A percentile compares a stretch with the other conserved stretches of the same genome.
These are phyloP conservation scores for Penicillium argentinense DNA, from an alignment of 495 filamentous ascomycete genomes.

Conservation along the genomic window DNA sequence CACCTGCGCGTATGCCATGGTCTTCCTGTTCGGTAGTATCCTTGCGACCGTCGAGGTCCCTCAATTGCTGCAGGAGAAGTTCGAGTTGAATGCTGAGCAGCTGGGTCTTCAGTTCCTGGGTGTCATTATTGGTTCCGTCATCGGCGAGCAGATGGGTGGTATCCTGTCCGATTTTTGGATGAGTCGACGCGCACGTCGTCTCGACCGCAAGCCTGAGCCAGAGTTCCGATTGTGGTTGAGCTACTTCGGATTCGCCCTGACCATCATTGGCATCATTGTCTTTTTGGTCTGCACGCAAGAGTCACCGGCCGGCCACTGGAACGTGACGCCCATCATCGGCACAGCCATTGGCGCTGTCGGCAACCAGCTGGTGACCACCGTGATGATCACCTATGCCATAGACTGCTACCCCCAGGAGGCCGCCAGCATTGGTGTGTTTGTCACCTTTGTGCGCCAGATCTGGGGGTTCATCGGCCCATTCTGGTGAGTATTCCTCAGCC, in stretches of 20 bases:
- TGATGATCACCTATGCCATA: constrained; percentile 54
- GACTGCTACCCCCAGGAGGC: constrained; percentile 50
- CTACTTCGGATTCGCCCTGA: constrained; percentile 47
- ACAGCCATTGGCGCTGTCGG: constrained; percentile 49
- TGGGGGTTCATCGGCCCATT: constrained; percentile 61
- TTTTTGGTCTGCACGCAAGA: constrained; percentile 47
- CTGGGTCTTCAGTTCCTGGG: constrained; percentile 53
- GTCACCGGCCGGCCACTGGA: constrained; percentile 41
- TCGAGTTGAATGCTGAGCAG: constrained; percentile 51
- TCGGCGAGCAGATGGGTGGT: constrained; percentile 57
- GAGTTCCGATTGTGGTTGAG: constrained; percentile 55
- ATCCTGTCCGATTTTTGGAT: constrained; percentile 50
- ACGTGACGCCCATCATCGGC: constrained; percentile 51
- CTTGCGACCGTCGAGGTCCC: constrained; percentile 54
- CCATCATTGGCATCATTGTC: constrained; percentile 51
- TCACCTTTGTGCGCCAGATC: constrained; percentile 51
- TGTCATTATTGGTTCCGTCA: constrained; percentile 52
- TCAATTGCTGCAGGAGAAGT: constrained; percentile 49
- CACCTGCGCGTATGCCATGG: constrained; percentile 49
- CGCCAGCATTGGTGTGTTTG: constrained; percentile 53
- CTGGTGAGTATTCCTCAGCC: constrained; percentile 34
- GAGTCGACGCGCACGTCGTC: constrained; percentile 25
- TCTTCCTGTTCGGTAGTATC: constrained; percentile 50
- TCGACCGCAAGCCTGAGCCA: constrained; percentile 32
- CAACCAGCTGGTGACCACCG: constrained; percentile 57